Evolutionary conservation across 805 yeast genomes (phyloP).

Genomic region (Candida bentonensis): DNA sequence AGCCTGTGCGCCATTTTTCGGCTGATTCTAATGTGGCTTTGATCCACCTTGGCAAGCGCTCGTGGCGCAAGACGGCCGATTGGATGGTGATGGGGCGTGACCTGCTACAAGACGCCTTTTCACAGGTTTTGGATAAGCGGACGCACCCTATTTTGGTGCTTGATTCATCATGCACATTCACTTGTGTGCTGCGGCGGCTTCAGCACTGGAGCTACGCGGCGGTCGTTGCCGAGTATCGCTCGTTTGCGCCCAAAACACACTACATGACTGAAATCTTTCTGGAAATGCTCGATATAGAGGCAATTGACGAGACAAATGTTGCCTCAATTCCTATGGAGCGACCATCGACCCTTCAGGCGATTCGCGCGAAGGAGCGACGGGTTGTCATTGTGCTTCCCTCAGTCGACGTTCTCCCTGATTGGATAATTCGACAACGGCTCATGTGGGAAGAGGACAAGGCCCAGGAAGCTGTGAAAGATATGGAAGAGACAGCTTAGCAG

Average conservation of each 20-base stretch:
- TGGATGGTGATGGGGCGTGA: slow-evolving; percentile 68
- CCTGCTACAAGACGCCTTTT: slow-evolving; percentile 51
- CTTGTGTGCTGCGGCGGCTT: slow-evolving; percentile 68
- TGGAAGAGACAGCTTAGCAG: not conserved
- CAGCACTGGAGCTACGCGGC: slow-evolving; percentile 85
- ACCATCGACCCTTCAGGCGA: slow-evolving; percentile 1
- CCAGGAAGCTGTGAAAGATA: not conserved
- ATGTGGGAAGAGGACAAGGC: slow-evolving; percentile 17
- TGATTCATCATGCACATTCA: slow-evolving; percentile 65
- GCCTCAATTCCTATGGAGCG: not conserved
- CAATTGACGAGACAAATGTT: not conserved
- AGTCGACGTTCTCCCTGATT: slow-evolving; percentile 50
- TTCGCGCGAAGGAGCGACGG: slow-evolving; percentile 23
- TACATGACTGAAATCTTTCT: slow-evolving; percentile 72
- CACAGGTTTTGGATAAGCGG: slow-evolving; percentile 43
- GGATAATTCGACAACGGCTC: slow-evolving; percentile 57
- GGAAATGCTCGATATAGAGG: slow-evolving; percentile 50
- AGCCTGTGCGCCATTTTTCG: slow-evolving; percentile 53
- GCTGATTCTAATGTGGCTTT: slow-evolving; percentile 25
- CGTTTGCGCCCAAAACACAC: slow-evolving; percentile 60
- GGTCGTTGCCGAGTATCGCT: slow-evolving; percentile 70
- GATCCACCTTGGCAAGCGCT: slow-evolving; percentile 22
- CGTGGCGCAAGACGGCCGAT: slow-evolving; percentile 30
- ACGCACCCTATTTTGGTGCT: slow-evolving; percentile 60
- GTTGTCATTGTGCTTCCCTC: slow-evolving; percentile 36